Percentiles rank a stretch among this genome's conserved stretches.
Conservation (phyloP, 2,329 filamentous ascomycete genomes). For the Beauveria sp. region DNA sequence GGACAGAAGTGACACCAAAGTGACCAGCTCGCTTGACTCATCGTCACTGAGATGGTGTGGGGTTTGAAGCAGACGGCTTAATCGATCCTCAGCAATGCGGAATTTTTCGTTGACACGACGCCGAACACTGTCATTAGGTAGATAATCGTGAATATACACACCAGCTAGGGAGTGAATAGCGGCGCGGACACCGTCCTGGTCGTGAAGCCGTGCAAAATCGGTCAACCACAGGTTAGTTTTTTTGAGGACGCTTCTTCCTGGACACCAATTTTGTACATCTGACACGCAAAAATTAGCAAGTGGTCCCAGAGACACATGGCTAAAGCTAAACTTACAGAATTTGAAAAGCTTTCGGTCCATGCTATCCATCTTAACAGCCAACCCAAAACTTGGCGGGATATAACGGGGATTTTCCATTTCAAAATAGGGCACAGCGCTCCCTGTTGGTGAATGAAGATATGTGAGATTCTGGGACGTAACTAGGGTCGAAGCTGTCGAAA, state of each 20-base stretch:
- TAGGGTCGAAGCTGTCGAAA: background rate
- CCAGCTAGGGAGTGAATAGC: slow-evolving; percentile 34
- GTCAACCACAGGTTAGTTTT: slow-evolving; percentile 33
- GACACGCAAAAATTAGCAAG: slow-evolving; percentile 4
- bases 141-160: slow-evolving; percentile 34
- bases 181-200: slow-evolving; percentile 25
- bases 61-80: slow-evolving; percentile 22
- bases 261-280: slow-evolving; percentile 34
- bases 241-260: slow-evolving; percentile 30
- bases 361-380: background rate
- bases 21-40: slow-evolving; percentile 27
- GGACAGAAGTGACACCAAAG: slow-evolving; percentile 29
- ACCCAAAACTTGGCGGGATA: slow-evolving; percentile 6
- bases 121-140: slow-evolving; percentile 25
- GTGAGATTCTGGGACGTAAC: background rate
- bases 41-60: slow-evolving; percentile 16
- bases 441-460: background rate
- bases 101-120: slow-evolving; percentile 28
- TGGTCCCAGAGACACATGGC: background rate
- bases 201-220: slow-evolving; percentile 33
- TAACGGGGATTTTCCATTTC: background rate
- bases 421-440: background rate
- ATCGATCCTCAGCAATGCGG: slow-evolving; percentile 22
- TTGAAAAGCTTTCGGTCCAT: slow-evolving; percentile 9
- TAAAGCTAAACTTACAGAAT: background rate